Percentiles rank a stretch among this genome's conserved stretches.
These are phyloP conservation scores for Botrytis paeoniae DNA, from an alignment of 2,329 filamentous ascomycete species.

Conservation along the genomic window DNA sequence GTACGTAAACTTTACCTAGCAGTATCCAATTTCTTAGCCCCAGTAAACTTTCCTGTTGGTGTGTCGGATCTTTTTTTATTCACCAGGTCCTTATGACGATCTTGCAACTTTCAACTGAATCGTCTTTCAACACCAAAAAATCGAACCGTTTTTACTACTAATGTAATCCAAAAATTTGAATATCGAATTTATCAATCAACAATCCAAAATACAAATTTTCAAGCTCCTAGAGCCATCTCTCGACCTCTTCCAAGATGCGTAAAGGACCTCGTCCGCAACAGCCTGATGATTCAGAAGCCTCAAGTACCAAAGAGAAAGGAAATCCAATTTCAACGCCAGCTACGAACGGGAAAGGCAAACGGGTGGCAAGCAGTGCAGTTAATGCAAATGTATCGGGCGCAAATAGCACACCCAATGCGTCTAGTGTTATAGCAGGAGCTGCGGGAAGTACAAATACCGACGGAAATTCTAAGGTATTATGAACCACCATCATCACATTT, in stretches of 20 bases:
- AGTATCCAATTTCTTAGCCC: background rate
- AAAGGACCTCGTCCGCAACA: conserved; percentile 33
- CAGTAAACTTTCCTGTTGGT: conserved; percentile 3
- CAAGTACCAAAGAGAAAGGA: conserved; percentile 39
- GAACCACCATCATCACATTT: conserved; percentile 7
- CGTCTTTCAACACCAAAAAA: background rate
- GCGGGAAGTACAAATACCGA: conserved; percentile 26
- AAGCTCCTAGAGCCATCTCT: background rate
- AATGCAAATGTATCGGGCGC: conserved; percentile 32
- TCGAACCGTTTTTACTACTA: background rate
- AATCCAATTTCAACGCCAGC: conserved; percentile 24
- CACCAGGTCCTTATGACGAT: conserved; percentile 1
- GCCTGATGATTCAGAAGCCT: conserved; percentile 40
- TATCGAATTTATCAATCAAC: background rate
- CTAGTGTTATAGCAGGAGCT: conserved; percentile 20
- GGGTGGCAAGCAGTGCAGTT: conserved; percentile 26
- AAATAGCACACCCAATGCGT: conserved; percentile 31
- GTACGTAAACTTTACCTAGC: background rate
- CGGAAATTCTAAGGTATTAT: conserved; percentile 34
- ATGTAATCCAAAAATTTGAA: background rate
- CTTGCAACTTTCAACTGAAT: background rate
- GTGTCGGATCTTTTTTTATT: conserved; percentile 12
- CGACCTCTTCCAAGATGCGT: background rate
- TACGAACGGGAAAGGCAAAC: conserved; percentile 36
- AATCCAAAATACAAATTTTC: too few species aligned